Evolutionary conservation across 2,329 filamentous ascomycete species (phyloP), one percentile per base, ranked within the genome.

Genomic region (Neocucurbitaria cava): DNA sequence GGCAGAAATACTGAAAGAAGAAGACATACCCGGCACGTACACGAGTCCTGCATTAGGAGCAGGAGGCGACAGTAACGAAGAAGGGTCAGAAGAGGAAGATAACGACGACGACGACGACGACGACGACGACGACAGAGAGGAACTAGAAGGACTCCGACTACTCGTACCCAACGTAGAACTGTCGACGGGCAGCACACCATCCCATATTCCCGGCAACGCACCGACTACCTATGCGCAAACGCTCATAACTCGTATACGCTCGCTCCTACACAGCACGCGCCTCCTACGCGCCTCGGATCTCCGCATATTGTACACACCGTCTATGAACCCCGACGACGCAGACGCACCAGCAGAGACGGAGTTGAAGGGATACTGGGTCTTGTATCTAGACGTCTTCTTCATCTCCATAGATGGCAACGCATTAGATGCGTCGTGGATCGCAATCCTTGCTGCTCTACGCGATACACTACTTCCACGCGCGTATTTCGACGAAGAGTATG

Each of bases 331-430:
- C n/a, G 75, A 74, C 24, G 72, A 79, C 28, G 79, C 84, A 52
- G 75, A 80, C 17, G 80, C 83, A 20, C 79, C 81, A 3, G 70
- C 77, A 5, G 70, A 71, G 35, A 73, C 74, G 7, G 82, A 87
- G 58, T 76, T 94, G 10, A 94, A 90, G 72, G 95, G 89, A 0
- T 98, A 96, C 76, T 99, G 94, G 95, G 88, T 91, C 9, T 85
- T 99, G 18, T 97, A 96, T 76, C 90, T 99, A 62, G 94, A 98
- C 71, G 83, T 97, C n/a, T 85, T 97, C 70, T 95, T 96, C 77
- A 89, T 99, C 63, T 96, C 91, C 0, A 87, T 96, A 45, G 93
- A 96, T 61, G 94, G 94, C 5, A 96, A 95, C 68, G 86, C 92
- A 1, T 93, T 98, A 62, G 94, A 99, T 70, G 90, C 91, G 0